phyloP scores from a whole-genome alignment of 1,284 basidiomycete genomes.

The Rhodotorula sp. region DNA sequence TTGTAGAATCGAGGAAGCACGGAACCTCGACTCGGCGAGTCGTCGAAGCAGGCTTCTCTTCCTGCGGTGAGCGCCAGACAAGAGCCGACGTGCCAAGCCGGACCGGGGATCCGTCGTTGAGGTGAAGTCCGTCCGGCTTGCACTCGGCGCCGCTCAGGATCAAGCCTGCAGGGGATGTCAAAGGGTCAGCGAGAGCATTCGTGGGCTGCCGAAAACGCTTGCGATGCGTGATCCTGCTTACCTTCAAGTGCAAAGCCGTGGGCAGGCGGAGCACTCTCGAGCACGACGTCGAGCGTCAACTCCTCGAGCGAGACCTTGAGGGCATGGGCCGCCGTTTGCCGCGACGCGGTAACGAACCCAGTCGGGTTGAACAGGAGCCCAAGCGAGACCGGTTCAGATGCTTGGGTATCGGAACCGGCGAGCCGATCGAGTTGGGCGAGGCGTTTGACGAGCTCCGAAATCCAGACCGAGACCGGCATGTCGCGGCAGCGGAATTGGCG shows the following conservation, averaged over 20 bases:
- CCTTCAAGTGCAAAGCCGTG: conserved; percentile 80
- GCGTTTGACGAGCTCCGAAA: conserved; percentile 74
- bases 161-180: conserved; percentile 59
- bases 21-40: conserved; percentile 15
- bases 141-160: conserved; percentile 73
- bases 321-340: conserved; percentile 85
- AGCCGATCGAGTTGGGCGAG: conserved; percentile 77
- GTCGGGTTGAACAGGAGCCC: conserved; percentile 93
- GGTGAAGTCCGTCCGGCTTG: conserved; percentile 57
- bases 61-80: conserved; percentile 58
- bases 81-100: conserved; percentile 74
- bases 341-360: conserved; percentile 88
- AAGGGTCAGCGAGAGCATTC: background rate
- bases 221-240: conserved; percentile 50
- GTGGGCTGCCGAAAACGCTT: background rate
- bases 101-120: conserved; percentile 78
- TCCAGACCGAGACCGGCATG: conserved; percentile 49
- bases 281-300: conserved; percentile 71
- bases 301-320: conserved; percentile 89
- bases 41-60: background rate
- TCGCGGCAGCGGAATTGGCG: conserved; percentile 80
- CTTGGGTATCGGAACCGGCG: conserved; percentile 55
- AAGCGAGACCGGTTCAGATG: conserved; percentile 67
- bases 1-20: conserved; percentile 40
- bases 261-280: conserved; percentile 70